These are phyloP conservation scores for Isabelozyma rhagii DNA, from an alignment of 805 yeast genomes.

Conservation along the genomic window DNA sequence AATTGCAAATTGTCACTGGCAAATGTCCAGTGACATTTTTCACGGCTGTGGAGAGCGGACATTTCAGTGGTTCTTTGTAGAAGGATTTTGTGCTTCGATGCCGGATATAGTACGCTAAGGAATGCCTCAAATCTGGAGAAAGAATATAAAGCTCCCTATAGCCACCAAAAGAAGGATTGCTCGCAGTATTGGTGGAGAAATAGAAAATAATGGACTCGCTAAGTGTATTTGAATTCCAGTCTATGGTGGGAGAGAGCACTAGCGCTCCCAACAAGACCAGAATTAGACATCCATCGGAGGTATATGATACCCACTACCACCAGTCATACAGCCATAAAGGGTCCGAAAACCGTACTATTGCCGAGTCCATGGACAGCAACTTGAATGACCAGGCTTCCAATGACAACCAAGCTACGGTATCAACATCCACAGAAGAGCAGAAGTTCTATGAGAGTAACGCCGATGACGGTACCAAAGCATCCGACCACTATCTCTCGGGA, in stretches of 20 bases:
- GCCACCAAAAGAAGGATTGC: too few relatives aligned
- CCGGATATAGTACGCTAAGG: too few relatives aligned
- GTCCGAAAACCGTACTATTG: background rate
- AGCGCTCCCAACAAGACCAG: background rate
- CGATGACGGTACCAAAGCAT: conserved; percentile 20
- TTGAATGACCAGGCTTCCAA: background rate
- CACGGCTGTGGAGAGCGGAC: too few relatives aligned
- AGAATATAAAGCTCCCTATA: too few relatives aligned
- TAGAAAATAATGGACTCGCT: background rate
- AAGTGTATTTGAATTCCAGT: background rate
- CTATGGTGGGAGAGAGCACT: background rate
- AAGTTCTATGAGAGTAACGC: conserved; percentile 14
- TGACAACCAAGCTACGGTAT: background rate
- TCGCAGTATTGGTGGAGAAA: background rate
- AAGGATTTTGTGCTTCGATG: too few relatives aligned
- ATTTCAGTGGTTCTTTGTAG: too few relatives aligned
- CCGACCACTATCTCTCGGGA: conserved; percentile 17
- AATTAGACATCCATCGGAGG: background rate
- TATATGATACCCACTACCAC: background rate
- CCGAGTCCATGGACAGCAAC: background rate
- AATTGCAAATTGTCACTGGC: too few relatives aligned
- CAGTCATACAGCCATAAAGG: background rate
- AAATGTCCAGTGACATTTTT: too few relatives aligned
- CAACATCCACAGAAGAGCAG: background rate
- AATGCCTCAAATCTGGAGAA: too few relatives aligned